Evolutionary conservation across 495 filamentous ascomycete genomes (phyloP), one percentile per base, ranked within the genome.

Genomic region (Eremomyces bilateralis): DNA sequence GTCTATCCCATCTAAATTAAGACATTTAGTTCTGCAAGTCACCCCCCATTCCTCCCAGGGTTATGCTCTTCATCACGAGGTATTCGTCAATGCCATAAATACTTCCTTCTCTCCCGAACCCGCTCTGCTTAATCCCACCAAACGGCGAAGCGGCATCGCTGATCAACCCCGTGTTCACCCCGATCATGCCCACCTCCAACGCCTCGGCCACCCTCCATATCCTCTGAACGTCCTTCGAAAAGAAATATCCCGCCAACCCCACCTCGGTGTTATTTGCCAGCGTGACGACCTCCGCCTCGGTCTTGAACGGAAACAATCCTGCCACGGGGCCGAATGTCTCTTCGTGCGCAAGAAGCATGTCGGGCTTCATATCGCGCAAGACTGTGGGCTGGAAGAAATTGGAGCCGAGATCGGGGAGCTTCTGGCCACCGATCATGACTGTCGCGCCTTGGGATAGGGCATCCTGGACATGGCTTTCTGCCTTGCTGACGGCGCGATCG

Each of bases 41-140:
- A 20, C 42, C 34, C 6, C 47, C 47, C 33, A 40, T 44, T 3
- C 47, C 47, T 3, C 47, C 83, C 50, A 78, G 67, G 4, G 80
- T 88, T 24, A 93, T 69, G 59, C 69, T 88, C 65, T 97, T 97
- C 29, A 75, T 79, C 34, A 68, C 56, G 48, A 76, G 65, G 53
- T 90, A 97, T 57, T 94, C 88, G 6, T 77, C 78, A 44, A 90
- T 76, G 12, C 88, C 88, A 49, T 91, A 81, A 53, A 75, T 75
- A 53, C 76, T 84, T 21, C 88, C 88, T 57, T 97, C 85, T 21
- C 84, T 56, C 15, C 88, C 85, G 43, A 94, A 94, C 3, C 85
- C 85, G 49, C 75, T 82, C 54, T 80, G 64, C 56, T 97, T 97
- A 13, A 97, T 80, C 38, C 85, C 88, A 15, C 85, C 88, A 50